Evolutionary conservation across 2,329 filamentous ascomycete genomes (phyloP).

Genomic region (Colletotrichum brevisporum): DNA sequence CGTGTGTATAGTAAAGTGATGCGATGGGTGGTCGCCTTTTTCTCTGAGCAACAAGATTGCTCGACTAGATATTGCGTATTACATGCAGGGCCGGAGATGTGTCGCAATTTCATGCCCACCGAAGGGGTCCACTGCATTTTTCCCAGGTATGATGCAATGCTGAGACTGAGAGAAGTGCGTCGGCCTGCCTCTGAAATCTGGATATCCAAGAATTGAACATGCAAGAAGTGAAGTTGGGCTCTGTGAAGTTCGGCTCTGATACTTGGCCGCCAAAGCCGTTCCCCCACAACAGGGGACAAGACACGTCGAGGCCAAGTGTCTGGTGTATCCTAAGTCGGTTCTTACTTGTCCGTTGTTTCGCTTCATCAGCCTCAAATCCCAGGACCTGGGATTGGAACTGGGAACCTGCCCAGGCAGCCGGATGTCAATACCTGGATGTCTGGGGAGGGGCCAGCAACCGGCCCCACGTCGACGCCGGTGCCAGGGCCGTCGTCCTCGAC

Average conservation of each 20-base stretch:
- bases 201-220: not conserved
- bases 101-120: constrained; percentile 28
- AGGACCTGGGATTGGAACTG: too few species aligned
- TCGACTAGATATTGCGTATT: constrained; percentile 9
- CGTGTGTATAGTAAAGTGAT: not conserved
- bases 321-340: too few species aligned
- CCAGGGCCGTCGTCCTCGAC: too few species aligned
- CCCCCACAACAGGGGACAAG: too few species aligned
- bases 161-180: constrained; percentile 29
- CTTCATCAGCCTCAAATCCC: too few species aligned
- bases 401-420: constrained; percentile 1
- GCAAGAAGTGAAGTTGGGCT: too few species aligned
- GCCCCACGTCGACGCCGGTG: constrained; percentile 20
- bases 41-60: too few species aligned
- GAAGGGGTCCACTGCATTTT: constrained; percentile 29
- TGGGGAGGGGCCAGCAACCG: constrained; percentile 30
- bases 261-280: too few species aligned
- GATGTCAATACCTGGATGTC: constrained; percentile 12
- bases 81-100: constrained; percentile 15
- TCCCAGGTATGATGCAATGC: constrained; percentile 17
- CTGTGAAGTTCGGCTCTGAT: too few species aligned
- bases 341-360: too few species aligned
- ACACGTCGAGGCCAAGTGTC: too few species aligned
- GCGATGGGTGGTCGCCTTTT: not conserved
- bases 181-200: too few species aligned